A percentile compares a stretch with the other conserved stretches of the same genome.
These are phyloP conservation scores for Ophiostoma sp. DNA, from an alignment of 2,329 filamentous ascomycete genomes.

Conservation along the genomic window DNA sequence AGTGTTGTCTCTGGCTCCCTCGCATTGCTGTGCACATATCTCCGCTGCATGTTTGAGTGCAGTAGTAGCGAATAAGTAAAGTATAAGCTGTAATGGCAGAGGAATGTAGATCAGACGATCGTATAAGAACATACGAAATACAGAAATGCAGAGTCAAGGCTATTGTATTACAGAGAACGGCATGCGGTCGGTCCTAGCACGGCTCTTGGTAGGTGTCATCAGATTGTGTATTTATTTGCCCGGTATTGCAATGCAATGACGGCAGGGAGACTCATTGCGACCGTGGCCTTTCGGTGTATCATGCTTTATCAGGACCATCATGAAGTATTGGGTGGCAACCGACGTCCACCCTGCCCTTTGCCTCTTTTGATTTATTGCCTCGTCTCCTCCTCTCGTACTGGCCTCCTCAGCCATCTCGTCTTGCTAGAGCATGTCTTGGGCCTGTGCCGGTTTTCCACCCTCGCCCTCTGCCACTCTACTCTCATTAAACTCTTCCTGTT, in stretches of 20 bases:
- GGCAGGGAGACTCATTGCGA: background rate
- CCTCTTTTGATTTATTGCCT: background rate
- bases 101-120: background rate
- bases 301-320: background rate
- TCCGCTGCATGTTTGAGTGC: constrained; percentile 4
- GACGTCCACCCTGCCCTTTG: background rate
- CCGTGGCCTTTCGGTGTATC: too few relatives aligned
- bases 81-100: background rate
- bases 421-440: background rate
- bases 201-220: background rate
- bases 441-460: background rate
- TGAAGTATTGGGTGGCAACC: background rate
- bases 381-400: background rate
- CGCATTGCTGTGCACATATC: background rate
- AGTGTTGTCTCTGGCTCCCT: background rate
- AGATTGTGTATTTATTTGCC: background rate
- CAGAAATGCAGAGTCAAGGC: too few relatives aligned
- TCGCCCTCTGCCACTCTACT: background rate
- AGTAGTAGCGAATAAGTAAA: background rate
- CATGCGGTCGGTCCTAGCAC: background rate
- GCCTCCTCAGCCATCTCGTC: background rate
- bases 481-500: background rate
- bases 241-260: background rate
- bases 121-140: background rate
- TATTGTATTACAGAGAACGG: background rate